Percentiles rank a stretch among this genome's conserved stretches.
Conservation (phyloP, 371 early-diverging fungal species). For the Entomophthora muscae region DNA sequence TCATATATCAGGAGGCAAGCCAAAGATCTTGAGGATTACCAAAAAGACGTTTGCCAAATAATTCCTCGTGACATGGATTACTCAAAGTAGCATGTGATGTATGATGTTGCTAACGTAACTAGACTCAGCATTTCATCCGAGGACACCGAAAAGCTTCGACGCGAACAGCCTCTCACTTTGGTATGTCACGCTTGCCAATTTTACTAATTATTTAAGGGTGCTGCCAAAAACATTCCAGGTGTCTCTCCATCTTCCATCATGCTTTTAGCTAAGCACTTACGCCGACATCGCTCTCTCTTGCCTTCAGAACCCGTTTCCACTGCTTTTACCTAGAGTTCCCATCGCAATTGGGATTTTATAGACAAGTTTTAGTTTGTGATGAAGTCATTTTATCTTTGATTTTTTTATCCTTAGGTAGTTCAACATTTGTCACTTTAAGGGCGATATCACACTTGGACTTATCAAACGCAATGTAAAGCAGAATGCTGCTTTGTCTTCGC, state of each 20-base stretch:
- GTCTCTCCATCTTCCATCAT: slow-evolving; percentile 3
- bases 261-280: neutral
- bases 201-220: neutral
- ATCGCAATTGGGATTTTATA: too few relatives aligned
- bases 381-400: too few relatives aligned
- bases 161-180: neutral
- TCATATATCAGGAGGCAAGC: neutral
- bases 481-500: too few relatives aligned
- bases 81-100: neutral
- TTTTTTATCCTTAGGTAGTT: too few relatives aligned
- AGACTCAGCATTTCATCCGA: neutral
- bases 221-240: slow-evolving; percentile 2
- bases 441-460: too few relatives aligned
- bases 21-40: neutral
- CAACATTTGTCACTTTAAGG: too few relatives aligned
- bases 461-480: too few relatives aligned
- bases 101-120: neutral
- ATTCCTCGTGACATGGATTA: slow-evolving; percentile 5
- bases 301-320: too few relatives aligned
- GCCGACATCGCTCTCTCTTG: neutral
- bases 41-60: neutral
- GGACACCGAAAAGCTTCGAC: neutral
- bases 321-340: too few relatives aligned
- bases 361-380: too few relatives aligned
- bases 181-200: neutral